Percentiles rank a stretch among this genome's conserved stretches.
phyloP scores from a whole-genome alignment of 1,284 basidiomycete species.

The Cystobasidiaceae sp. region DNA sequence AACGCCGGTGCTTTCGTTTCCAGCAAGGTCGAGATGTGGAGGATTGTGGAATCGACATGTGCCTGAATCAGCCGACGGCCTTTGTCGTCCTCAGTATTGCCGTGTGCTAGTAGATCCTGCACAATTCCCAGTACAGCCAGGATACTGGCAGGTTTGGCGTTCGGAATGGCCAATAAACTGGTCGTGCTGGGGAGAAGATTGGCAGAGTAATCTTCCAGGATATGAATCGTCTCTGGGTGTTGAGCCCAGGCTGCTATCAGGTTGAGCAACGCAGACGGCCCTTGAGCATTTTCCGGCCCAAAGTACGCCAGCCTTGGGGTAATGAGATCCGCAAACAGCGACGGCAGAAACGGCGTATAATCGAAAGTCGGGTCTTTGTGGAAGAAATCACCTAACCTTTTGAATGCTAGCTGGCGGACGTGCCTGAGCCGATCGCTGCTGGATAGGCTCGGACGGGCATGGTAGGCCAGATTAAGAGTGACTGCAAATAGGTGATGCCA shows the following conservation, averaged over 20 bases:
- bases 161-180: conserved; percentile 70
- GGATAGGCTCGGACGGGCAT: conserved; percentile 44
- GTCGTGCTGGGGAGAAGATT: conserved; percentile 71
- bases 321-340: conserved; percentile 67
- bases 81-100: no score
- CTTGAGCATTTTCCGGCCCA: conserved; percentile 82
- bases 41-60: conserved; percentile 68
- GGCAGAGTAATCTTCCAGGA: conserved; percentile 66
- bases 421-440: conserved; percentile 37
- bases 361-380: conserved; percentile 62
- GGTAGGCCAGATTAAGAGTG: conserved; percentile 62
- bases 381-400: conserved; percentile 85
- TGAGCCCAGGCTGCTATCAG: conserved; percentile 76
- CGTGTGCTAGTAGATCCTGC: no score
- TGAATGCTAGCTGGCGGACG: conserved; percentile 76
- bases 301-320: conserved; percentile 72
- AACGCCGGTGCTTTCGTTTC: conserved; percentile 56
- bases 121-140: no score
- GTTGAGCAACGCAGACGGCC: conserved; percentile 82
- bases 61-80: conserved; percentile 66
- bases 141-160: conserved; percentile 81
- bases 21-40: conserved; percentile 67
- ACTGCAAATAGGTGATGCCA: conserved; percentile 70
- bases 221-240: conserved; percentile 56
- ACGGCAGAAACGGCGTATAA: conserved; percentile 64